Conservation (phyloP, 75 land plant species). For the Picea sitchensis region DNA sequence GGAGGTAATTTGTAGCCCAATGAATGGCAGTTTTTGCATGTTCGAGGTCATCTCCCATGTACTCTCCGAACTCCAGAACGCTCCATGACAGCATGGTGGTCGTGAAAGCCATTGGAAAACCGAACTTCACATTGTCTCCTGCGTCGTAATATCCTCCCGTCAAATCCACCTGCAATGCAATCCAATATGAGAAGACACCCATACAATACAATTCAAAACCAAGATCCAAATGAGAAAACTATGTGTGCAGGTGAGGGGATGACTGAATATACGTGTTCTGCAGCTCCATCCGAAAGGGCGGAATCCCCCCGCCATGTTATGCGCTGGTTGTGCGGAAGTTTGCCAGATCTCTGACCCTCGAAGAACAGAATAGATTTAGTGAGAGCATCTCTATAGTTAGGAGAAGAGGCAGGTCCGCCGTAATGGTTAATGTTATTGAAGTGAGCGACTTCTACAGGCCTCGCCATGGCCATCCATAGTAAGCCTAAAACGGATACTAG, state of each 20-base stretch:
- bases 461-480: too few relatives aligned
- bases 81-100: conserved; percentile 70
- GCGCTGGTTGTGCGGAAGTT: conserved; percentile 27
- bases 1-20: conserved; percentile 73
- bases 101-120: conserved; percentile 73
- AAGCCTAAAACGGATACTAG: too few relatives aligned
- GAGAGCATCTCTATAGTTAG: conserved; percentile 30
- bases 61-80: conserved; percentile 47
- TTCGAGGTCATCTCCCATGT: conserved; percentile 39
- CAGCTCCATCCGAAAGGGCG: conserved; percentile 26
- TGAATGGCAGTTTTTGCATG: conserved; percentile 39
- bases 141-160: conserved; percentile 77
- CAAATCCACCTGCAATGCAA: conserved; percentile 46
- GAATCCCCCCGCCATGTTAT: conserved; percentile 33
- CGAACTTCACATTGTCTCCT: conserved; percentile 74
- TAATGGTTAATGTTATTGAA: too few relatives aligned
- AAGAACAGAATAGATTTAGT: conserved; percentile 28
- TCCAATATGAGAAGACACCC: too few relatives aligned
- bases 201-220: too few relatives aligned
- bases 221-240: too few relatives aligned
- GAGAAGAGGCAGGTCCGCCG: neutral
- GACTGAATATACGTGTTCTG: conserved; percentile 8
- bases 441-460: too few relatives aligned
- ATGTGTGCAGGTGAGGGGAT: too few relatives aligned
- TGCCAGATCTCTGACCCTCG: conserved; percentile 40